Evolutionary conservation across 805 yeast genomes (phyloP), one percentile per base, ranked within the genome.

Genomic region (Schizosaccharomyces lindneri): DNA sequence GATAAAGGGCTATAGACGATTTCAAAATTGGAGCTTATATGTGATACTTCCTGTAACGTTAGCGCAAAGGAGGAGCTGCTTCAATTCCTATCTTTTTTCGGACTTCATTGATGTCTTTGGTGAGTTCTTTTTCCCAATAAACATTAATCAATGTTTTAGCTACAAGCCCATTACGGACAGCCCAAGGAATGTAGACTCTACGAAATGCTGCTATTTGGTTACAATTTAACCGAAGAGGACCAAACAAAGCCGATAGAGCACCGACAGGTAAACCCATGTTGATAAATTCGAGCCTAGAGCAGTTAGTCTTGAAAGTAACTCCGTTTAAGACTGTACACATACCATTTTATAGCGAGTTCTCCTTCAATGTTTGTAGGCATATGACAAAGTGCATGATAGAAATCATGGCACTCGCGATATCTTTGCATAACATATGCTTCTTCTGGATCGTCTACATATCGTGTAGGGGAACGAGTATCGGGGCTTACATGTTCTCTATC

Each of bases 381-480:
- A 17, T 94, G 90, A 0, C 94, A 84, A 36, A 93, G 76, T 0
- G 97, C 86, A 69, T 93, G 98, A 69, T 88, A 90, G 68, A 93
- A 93, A 69, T 93, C 98, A 68, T 93, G 98, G 69, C 96, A 89
- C 70, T 93, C 97, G 61, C 98, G 79, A 70, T 90, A 93, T 67
- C 98, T 75, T 70, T 87, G 94, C 75, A 82, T 87, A n/a, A 90
- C 84, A 69, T 84, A 93, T 0, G 96, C 96, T 65, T 87, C 79
- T 67, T 87, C 94, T 55, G 86, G 89, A 69, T 93, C 88, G 65
- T 86, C 89, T 55, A 93, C 87, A 71, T 80, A 93, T 64, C 80
- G 81, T 9, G 93, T 97, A 0, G 87, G 84, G 2, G 84, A 88
- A 66, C 98, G 77, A 0, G 95, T 89, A 69, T 93, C 98, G 1